Evolutionary conservation across 805 yeast species (phyloP).

Genomic region (Naumovozyma castellii): DNA sequence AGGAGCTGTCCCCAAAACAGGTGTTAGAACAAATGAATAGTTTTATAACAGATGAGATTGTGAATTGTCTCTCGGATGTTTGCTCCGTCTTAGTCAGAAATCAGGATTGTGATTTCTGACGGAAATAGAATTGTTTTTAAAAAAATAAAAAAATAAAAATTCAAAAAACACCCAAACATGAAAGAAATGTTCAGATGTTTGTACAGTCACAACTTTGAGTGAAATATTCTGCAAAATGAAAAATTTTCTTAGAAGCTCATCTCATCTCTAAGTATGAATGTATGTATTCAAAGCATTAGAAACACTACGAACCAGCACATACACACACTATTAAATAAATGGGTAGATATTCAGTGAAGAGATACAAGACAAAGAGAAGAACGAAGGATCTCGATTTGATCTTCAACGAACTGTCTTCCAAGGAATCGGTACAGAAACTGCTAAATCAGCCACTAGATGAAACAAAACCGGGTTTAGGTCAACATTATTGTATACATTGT

Average conservation of each 20-base stretch:
- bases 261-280: no score
- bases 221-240: neutral
- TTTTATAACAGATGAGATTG: neutral
- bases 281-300: no score
- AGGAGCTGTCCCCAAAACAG: no score
- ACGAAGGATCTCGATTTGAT: constrained; percentile 77
- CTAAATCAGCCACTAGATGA: constrained; percentile 84
- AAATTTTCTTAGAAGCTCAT: constrained; percentile 4
- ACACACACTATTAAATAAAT: constrained; percentile 19
- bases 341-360: constrained; percentile 82
- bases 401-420: constrained; percentile 58
- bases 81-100: no score
- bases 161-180: neutral
- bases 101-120: no score
- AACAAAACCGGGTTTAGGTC: constrained; percentile 88
- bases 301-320: no score
- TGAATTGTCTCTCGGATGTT: no score
- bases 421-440: constrained; percentile 52
- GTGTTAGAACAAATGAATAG: neutral
- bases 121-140: no score
- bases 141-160: no score
- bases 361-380: constrained; percentile 86
- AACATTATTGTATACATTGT: constrained; percentile 88
- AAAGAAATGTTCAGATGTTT: neutral
- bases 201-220: neutral